Evolutionary conservation across 179 eudicot species (phyloP), one percentile per base, ranked within the genome.

Genomic region (Spergularia azorica): DNA sequence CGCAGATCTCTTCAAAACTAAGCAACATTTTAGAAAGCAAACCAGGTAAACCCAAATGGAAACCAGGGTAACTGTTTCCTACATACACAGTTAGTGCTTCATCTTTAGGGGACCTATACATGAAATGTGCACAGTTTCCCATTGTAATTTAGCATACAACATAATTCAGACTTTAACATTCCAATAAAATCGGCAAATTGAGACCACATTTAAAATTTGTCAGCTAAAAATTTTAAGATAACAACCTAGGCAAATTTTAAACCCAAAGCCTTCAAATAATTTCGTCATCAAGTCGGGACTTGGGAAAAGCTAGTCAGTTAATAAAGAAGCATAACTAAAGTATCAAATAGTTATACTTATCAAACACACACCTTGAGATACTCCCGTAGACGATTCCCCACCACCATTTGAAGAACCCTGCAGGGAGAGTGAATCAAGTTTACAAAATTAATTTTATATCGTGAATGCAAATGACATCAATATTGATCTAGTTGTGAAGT

Each of bases 351-450:
- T 48, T 4, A 71, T 71, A 8, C 38, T 63, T 67, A 15, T 11
- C 56, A 43, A 18, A 3, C 11, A 63, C 67, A 69, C 79, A 94
- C 98, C 96, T 80, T 81, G 85, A 71, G 90, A 76, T 32, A 84
- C 76, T 77, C 88, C 85, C 26, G 57, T 80, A 74, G 94, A 89
- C 67, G 92, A 86, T 80, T 86, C 95, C 55, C 90, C 96, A 64
- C 79, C 82, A 73, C 80, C 89, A 83, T 84, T 86, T 71, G 94
- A 85, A 62, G 97, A 84, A 66, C 90, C 97, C 99, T 95, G 87
- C 72, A 70, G 26, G 17, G 70, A 77, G 56, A 56, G 55, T 54
- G 81, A 65, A 73, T 14, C 55, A 39, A 55, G 68, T 32, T 56
- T 50, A 67, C 17, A 55, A 17, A 12, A 9, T 38, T 65, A 78